Evolutionary conservation across 225 moss, liverwort and hornwort species (phyloP).

Genomic region (Sphagnum contortum): DNA sequence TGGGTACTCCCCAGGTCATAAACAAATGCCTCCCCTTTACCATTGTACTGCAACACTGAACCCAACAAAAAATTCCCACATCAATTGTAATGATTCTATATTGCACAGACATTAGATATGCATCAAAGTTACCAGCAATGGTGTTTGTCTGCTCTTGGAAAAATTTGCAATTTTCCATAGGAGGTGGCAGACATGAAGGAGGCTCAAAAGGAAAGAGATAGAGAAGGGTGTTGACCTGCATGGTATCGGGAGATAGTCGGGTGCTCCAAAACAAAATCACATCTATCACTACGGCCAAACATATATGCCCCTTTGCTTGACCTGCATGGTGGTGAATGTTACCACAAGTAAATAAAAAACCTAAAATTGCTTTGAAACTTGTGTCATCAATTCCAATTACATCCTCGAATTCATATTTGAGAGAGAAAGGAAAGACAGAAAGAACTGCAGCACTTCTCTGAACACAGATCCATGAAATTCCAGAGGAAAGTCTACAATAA

Average conservation of each 20-base stretch:
- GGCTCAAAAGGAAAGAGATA: too few relatives aligned
- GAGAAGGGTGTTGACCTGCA: slow-evolving; percentile 50
- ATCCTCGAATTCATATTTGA: not conserved
- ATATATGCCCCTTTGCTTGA: slow-evolving; percentile 87
- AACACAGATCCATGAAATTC: too few relatives aligned
- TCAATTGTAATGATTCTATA: slow-evolving; percentile 1
- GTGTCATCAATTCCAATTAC: too few relatives aligned
- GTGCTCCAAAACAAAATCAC: slow-evolving; percentile 90
- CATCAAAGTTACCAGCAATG: too few relatives aligned
- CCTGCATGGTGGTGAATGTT: slow-evolving; percentile 28
- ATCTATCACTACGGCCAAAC: slow-evolving; percentile 95
- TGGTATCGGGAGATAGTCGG: slow-evolving; percentile 91
- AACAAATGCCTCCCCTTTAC: slow-evolving; percentile 64
- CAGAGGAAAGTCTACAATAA: too few relatives aligned
- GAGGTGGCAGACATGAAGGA: not conserved
- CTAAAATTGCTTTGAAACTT: not conserved
- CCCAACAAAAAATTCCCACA: not conserved
- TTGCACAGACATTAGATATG: not conserved
- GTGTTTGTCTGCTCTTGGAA: not conserved
- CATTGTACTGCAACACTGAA: slow-evolving; percentile 89
- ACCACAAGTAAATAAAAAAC: not conserved
- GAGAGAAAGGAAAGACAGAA: not conserved
- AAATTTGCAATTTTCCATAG: not conserved
- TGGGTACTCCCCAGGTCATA: slow-evolving; percentile 94
- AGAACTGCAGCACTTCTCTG: not conserved